Conservation (phyloP, 1,139 yeast species). For the Kurtzmaniella quercitrusa region DNA sequence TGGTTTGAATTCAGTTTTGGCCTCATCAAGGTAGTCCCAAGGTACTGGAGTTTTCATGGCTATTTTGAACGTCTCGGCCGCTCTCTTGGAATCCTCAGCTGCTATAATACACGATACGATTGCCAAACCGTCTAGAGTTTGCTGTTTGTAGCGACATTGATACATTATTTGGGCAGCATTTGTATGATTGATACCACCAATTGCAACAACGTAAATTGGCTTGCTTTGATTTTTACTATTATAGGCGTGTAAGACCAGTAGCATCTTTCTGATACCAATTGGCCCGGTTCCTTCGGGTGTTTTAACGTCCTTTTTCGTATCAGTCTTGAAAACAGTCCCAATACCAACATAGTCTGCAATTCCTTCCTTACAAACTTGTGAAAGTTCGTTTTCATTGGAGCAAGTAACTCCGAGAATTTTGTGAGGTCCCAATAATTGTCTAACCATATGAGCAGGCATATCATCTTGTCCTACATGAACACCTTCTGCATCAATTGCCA, state of each 20-base stretch:
- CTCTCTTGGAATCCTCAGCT: slow-evolving; percentile 48
- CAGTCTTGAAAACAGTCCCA: slow-evolving; percentile 77
- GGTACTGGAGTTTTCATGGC: neutral
- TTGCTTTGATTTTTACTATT: slow-evolving; percentile 19
- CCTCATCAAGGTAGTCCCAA: neutral
- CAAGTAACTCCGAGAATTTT: slow-evolving; percentile 83
- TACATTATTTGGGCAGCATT: slow-evolving; percentile 58
- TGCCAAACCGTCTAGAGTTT: slow-evolving; percentile 71
- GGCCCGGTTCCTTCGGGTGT: slow-evolving; percentile 55
- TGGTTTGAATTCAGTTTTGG: slow-evolving; percentile 1
- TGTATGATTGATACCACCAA: slow-evolving; percentile 77
- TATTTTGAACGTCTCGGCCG: slow-evolving; percentile 37
- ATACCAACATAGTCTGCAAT: slow-evolving; percentile 81
- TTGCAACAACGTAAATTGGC: slow-evolving; percentile 61
- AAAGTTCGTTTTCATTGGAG: slow-evolving; percentile 54
- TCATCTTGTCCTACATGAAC: slow-evolving; percentile 95
- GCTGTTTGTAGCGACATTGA: slow-evolving; percentile 45
- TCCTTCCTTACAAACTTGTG: slow-evolving; percentile 47
- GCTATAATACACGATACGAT: slow-evolving; percentile 89
- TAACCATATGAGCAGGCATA: slow-evolving; percentile 60
- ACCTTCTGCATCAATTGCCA: slow-evolving; percentile 88
- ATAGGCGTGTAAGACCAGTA: slow-evolving; percentile 42
- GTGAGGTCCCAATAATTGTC: slow-evolving; percentile 64
- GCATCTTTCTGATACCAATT: slow-evolving; percentile 55
- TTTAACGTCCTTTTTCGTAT: slow-evolving; percentile 57